A percentile compares a stretch with the other conserved stretches of the same genome.
Conservation (phyloP, 345 rosid species). For the Populus davidiana region DNA sequence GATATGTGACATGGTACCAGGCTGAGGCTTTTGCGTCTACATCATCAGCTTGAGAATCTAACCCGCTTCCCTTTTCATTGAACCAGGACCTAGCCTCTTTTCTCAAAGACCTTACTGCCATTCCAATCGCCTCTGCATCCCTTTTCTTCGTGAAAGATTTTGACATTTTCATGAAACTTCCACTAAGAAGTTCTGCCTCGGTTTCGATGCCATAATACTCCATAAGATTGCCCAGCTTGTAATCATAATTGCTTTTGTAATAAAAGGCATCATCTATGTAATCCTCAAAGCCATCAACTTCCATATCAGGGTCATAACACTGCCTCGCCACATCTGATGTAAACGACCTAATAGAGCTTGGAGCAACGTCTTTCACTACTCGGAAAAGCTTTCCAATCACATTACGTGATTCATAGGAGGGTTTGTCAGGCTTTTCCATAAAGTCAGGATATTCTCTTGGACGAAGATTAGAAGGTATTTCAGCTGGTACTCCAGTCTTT, state of each 20-base stretch:
- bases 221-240: conserved; percentile 51
- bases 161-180: conserved; percentile 45
- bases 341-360: conserved; percentile 31
- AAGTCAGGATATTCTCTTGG: conserved; percentile 52
- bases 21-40: conserved; percentile 63
- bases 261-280: conserved; percentile 40
- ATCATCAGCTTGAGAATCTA: conserved; percentile 22
- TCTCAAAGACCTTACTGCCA: conserved; percentile 44
- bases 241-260: conserved; percentile 46
- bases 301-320: conserved; percentile 50
- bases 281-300: conserved; percentile 48
- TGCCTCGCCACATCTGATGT: conserved; percentile 38
- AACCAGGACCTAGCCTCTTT: conserved; percentile 59
- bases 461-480: conserved; percentile 34
- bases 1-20: conserved; percentile 78
- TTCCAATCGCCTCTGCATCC: conserved; percentile 44
- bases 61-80: conserved; percentile 26
- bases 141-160: conserved; percentile 43
- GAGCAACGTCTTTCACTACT: conserved; percentile 39
- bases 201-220: conserved; percentile 54
- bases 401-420: conserved; percentile 40
- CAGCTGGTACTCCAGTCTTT: conserved; percentile 60
- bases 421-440: conserved; percentile 57
- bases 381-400: conserved; percentile 64
- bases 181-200: conserved; percentile 58